phyloP scores from a whole-genome alignment of 1,284 basidiomycete species.

The Heterobasidion parviporum region DNA sequence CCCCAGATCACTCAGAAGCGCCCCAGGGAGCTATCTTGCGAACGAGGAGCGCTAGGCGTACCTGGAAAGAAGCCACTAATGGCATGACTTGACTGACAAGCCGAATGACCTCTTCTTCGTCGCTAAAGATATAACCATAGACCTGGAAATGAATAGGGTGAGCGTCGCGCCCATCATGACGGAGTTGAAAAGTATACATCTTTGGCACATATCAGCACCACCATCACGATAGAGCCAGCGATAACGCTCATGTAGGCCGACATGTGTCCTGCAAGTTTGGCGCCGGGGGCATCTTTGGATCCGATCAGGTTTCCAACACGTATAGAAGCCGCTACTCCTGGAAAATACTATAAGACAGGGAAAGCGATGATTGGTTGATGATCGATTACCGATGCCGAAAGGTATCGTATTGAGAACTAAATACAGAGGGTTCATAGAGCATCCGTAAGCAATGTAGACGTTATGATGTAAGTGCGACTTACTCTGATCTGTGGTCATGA shows the following conservation, averaged over 20 bases:
- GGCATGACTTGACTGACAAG: conserved; percentile 71
- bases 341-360: background rate
- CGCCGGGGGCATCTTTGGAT: conserved; percentile 39
- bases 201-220: conserved; percentile 37
- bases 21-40: background rate
- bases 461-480: conserved; percentile 8
- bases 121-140: conserved; percentile 64
- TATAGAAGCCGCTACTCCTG: conserved; percentile 60
- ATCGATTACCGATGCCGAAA: conserved; percentile 46
- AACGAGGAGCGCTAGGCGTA: conserved; percentile 16
- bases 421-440: background rate
- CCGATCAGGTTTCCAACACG: conserved; percentile 72
- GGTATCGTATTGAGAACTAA: conserved; percentile 59
- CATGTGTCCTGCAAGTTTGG: conserved; percentile 54
- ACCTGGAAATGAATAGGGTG: conserved; percentile 23
- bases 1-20: background rate
- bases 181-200: conserved; percentile 30
- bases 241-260: conserved; percentile 57
- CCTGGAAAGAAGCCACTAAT: conserved; percentile 73
- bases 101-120: conserved; percentile 49
- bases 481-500: conserved; percentile 82
- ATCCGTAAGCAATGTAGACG: background rate
- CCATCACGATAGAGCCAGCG: conserved; percentile 51
- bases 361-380: background rate
- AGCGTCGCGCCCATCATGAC: background rate